These are phyloP conservation scores for Cynanchum wilfordii DNA, from an alignment of 257 asterid species.

Conservation along the genomic window DNA sequence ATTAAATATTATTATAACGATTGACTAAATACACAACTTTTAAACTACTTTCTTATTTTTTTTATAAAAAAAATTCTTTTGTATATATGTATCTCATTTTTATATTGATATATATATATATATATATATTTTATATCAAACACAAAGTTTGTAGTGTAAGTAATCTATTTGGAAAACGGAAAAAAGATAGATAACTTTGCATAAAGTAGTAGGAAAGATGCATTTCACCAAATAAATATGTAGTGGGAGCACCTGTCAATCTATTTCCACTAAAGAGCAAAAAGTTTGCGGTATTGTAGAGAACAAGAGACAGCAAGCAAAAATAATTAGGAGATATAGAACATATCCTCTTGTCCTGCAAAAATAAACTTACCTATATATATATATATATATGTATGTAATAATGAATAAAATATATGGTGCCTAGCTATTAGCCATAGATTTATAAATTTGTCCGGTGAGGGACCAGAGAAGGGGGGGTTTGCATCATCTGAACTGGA, in stretches of 20 bases:
- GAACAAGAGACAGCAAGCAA: background rate
- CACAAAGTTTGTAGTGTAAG: too few species aligned
- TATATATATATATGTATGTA: too few species aligned
- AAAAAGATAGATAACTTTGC: too few species aligned
- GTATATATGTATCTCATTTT: too few species aligned
- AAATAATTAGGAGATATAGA: background rate
- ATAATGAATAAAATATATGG: background rate
- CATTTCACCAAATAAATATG: background rate
- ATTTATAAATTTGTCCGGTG: slow-evolving; percentile 5
- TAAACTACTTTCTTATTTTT: too few species aligned
- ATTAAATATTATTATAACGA: too few species aligned
- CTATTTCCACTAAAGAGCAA: slow-evolving; percentile 4
- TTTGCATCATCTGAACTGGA: slow-evolving; percentile 16
- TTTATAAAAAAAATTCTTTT: too few species aligned
- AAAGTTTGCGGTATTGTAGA: background rate
- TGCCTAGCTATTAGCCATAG: background rate
- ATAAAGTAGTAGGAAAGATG: background rate
- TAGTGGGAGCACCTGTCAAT: slow-evolving; percentile 13
- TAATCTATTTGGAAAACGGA: too few species aligned
- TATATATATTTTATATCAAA: too few species aligned
- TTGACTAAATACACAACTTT: too few species aligned
- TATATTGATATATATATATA: too few species aligned
- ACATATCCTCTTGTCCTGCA: background rate
- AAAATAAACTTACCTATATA: background rate
- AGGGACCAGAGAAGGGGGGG: slow-evolving; percentile 17